phyloP scores from a whole-genome alignment of 169 alveolate genomes.

The Eimeria brunetti region DNA sequence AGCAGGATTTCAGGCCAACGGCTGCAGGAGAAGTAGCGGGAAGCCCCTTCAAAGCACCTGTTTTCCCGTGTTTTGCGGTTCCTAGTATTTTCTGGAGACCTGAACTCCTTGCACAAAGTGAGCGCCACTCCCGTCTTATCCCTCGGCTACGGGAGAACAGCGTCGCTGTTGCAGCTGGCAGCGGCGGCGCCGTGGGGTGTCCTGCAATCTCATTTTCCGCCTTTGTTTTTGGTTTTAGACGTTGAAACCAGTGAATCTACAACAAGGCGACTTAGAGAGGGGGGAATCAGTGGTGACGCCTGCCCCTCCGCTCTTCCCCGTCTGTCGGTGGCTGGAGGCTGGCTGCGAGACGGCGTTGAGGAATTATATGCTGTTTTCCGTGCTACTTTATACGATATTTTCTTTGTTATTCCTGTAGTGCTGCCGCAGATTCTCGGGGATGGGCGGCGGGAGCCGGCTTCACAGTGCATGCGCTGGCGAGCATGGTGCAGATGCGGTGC shows the following conservation, averaged over 20 bases:
- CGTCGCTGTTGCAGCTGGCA: not conserved
- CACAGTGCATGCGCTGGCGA: not conserved
- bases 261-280: not conserved
- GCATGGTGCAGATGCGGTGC: not conserved
- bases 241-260: not conserved
- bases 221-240: not conserved
- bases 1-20: not conserved
- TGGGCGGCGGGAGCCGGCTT: not conserved
- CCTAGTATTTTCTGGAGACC: not conserved
- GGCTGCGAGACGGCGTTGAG: not conserved
- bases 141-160: not conserved
- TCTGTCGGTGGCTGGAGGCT: not conserved
- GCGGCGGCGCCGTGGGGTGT: slow-evolving; percentile 18
- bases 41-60: not conserved
- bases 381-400: not conserved
- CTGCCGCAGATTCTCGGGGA: not conserved
- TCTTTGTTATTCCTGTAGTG: not conserved
- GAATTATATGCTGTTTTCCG: not conserved
- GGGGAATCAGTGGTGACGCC: not conserved
- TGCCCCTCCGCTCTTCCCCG: not conserved
- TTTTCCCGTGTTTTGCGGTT: slow-evolving; percentile 21
- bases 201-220: not conserved
- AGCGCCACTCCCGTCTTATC: not conserved
- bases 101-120: slow-evolving; percentile 20
- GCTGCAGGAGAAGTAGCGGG: not conserved